phyloP scores from a whole-genome alignment of 352 stramenopile genomes.

The Albugo candida region DNA sequence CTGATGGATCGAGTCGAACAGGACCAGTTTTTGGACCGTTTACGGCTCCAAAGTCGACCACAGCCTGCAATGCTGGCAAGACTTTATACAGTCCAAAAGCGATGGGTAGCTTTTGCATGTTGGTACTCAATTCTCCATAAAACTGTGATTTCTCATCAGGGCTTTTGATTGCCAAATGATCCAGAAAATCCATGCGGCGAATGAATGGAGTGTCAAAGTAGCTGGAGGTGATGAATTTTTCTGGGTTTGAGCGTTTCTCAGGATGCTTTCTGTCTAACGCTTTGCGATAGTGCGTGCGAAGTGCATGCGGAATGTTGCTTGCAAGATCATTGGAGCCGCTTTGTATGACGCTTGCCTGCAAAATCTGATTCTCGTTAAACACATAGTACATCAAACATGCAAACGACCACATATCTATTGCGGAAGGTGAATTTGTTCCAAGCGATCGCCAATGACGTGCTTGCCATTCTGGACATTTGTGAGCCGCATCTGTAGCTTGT shows the following conservation, averaged over 20 bases:
- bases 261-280: conserved; percentile 45
- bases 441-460: conserved; percentile 56
- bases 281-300: conserved; percentile 60
- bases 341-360: too few species aligned
- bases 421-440: conserved; percentile 17
- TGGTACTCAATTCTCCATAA: conserved; percentile 83
- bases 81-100: conserved; percentile 76
- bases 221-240: conserved; percentile 76
- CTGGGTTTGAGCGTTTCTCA: conserved; percentile 43
- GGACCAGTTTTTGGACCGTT: conserved; percentile 31
- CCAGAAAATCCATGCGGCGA: conserved; percentile 84
- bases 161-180: conserved; percentile 86
- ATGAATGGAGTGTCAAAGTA: conserved; percentile 88
- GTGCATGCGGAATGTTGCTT: conserved; percentile 39
- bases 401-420: conserved; percentile 58
- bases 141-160: conserved; percentile 87
- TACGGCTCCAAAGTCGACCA: conserved; percentile 58
- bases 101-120: conserved; percentile 37
- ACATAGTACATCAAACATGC: conserved; percentile 59
- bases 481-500: conserved; percentile 68
- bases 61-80: conserved; percentile 54
- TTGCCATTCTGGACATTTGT: conserved; percentile 68
- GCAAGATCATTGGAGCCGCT: conserved; percentile 29
- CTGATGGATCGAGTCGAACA: conserved; percentile 64
- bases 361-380: conserved; percentile 49